Evolutionary conservation across 2,329 filamentous ascomycete genomes (phyloP).

Genomic region (Ophiostoma perfectum): DNA sequence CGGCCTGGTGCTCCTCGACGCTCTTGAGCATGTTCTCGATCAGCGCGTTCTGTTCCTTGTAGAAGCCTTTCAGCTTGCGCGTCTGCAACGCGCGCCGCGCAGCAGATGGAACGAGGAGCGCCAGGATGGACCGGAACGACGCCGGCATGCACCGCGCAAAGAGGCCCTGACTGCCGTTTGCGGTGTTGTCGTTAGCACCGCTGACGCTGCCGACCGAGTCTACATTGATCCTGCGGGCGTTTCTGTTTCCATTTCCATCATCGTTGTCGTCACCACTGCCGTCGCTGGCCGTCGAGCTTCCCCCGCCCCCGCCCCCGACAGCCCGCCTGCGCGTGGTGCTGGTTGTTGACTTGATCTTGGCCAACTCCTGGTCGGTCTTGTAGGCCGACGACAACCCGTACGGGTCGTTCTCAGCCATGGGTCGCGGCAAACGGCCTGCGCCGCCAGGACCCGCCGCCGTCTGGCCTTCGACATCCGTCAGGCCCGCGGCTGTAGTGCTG

Average conservation of each 20-base stretch:
- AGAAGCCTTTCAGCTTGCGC: conserved; percentile 66
- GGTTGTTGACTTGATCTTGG: conserved; percentile 72
- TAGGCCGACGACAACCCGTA: conserved; percentile 71
- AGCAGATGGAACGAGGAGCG: conserved; percentile 30
- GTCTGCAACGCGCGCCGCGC: conserved; percentile 34
- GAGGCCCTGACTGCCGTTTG: not conserved
- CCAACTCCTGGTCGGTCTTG: conserved; percentile 72
- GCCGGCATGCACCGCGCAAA: conserved; percentile 9
- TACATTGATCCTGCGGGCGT: not conserved
- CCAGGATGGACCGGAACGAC: conserved; percentile 30
- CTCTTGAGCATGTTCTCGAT: conserved; percentile 88
- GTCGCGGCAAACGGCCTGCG: conserved; percentile 48
- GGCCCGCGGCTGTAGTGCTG: conserved; percentile 7
- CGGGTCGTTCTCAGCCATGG: conserved; percentile 66
- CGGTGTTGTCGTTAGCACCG: not conserved
- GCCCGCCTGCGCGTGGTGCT: conserved; percentile 43
- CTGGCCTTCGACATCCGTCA: conserved; percentile 47
- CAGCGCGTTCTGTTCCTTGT: conserved; percentile 84
- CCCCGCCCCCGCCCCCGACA: not conserved
- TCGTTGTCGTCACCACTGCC: conserved; percentile 4
- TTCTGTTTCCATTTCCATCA: not conserved
- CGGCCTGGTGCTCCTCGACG: conserved; percentile 81
- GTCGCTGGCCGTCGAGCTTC: not conserved
- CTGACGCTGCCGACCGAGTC: not conserved
- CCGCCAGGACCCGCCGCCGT: conserved; percentile 32